Evolutionary conservation across 345 rosid genomes (phyloP).

Genomic region (Cardiospermum halicacabum): DNA sequence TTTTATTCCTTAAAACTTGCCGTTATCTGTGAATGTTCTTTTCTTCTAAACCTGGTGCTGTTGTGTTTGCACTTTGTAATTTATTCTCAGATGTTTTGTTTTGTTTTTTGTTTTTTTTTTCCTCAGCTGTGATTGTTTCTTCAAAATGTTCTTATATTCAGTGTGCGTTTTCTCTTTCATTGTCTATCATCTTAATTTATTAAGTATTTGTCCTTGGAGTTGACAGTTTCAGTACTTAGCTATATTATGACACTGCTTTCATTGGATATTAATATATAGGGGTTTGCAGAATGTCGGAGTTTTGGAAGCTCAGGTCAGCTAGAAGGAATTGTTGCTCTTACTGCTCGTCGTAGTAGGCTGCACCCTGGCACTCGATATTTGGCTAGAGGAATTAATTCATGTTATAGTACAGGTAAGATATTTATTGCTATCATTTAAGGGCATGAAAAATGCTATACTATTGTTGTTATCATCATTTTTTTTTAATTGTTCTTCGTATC

Average conservation of each 20-base stretch:
- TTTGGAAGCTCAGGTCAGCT: conserved; percentile 90
- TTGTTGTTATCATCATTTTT: not conserved
- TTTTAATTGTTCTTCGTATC: not conserved
- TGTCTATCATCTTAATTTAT: not conserved
- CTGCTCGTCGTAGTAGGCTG: conserved; percentile 93
- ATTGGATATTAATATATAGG: conserved; percentile 75
- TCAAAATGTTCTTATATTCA: not conserved
- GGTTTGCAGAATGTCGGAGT: conserved; percentile 90
- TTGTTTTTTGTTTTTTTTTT: no score
- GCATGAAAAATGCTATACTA: no score
- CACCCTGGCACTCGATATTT: conserved; percentile 99
- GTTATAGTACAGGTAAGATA: conserved; percentile 85
- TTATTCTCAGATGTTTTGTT: not conserved
- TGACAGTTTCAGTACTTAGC: conserved; percentile 1
- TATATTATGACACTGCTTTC: conserved; percentile 35
- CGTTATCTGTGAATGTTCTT: not conserved
- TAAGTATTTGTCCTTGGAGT: not conserved
- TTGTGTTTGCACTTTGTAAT: not conserved
- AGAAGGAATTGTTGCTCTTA: conserved; percentile 89
- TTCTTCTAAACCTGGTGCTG: not conserved
- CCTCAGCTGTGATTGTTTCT: conserved; percentile 1
- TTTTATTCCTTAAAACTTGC: not conserved
- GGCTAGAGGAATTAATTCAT: conserved; percentile 97
- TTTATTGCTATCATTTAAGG: conserved; percentile 8
- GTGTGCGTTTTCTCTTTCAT: not conserved